Base-by-base conservation (phyloP, 2,329 filamentous ascomycete species). In the Aspergillaceae sp. region DNA sequence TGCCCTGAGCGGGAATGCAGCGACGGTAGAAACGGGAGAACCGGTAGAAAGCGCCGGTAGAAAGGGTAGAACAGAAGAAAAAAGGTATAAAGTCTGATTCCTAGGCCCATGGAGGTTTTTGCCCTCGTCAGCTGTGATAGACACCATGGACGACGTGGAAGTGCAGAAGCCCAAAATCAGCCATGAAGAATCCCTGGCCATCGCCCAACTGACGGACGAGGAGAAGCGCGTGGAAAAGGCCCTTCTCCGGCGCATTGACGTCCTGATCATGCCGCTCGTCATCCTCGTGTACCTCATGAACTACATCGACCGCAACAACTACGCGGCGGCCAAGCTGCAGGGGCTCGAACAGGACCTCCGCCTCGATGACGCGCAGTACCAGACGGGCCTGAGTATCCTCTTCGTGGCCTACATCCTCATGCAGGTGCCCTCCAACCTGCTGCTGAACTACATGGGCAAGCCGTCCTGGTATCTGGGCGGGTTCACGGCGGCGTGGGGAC, bases 401-500 rank as follows among this genome's bases (percentile, higher is more conserved):
- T 72, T 73, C 45, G 68, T 72, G 32, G 67, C 56, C 28, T 73
- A 73, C 41, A 71, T 72, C 45, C 56, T 69, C 29, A 69, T 69
- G 65, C 67, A 69, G 48, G 70, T 73, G 4, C 74, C 74, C 0
- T 74, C 68, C 44, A 75, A 73, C 49, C 51, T 71, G 37, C 49
- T 72, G 6, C 60, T 74, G 27, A 65, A 65, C 40, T 65, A 69
- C 42, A 63, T 67, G 53, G 68, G 71, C n/a, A 57, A 61, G 2
- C 69, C 69, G 1, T 70, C 68, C 3, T 51, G 67, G 4, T 72
- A 72, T 33, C 53, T 72, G n/a, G 68, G 71, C 4, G 68, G 67
- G 48, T 74, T 72, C 53, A 68, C 65, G 36, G 57, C 58, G 3
- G 68, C 65, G 5, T 74, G 72, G 72, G 72, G 72, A 2, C 46